A percentile compares a stretch with the other conserved stretches of the same genome.
Evolutionary conservation across 225 moss, liverwort and hornwort genomes (phyloP).

Genomic region (Marchantia paleacea): DNA sequence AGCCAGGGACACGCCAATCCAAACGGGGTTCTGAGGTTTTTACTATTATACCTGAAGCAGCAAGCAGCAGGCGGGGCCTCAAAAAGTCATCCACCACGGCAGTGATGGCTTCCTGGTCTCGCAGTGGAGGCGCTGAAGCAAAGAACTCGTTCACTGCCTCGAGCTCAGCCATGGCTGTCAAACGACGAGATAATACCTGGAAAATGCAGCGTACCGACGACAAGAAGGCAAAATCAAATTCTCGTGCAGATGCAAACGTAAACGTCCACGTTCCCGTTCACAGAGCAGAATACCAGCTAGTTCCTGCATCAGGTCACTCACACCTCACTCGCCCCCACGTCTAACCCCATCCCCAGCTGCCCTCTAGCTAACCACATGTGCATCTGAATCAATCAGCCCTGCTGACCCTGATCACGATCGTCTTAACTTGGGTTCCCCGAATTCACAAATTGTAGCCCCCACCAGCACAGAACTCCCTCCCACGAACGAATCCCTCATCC

Average conservation of each 20-base stretch:
- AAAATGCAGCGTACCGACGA: background rate
- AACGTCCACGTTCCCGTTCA: background rate
- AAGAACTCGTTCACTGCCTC: conserved; percentile 75
- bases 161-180: conserved; percentile 35
- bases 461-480: background rate
- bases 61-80: conserved; percentile 23
- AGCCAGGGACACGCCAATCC: background rate
- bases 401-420: background rate
- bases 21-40: background rate
- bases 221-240: background rate
- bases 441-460: background rate
- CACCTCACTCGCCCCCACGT: background rate
- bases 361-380: background rate
- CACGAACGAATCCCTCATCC: too few species aligned
- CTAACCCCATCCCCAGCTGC: background rate
- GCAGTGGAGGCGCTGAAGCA: conserved; percentile 74
- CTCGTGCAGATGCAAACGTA: background rate
- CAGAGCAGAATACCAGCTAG: background rate
- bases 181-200: background rate
- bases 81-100: conserved; percentile 60
- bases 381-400: background rate
- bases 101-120: conserved; percentile 49
- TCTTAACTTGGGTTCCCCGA: background rate
- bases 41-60: conserved; percentile 19
- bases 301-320: background rate